Conservation (phyloP, 2,329 filamentous ascomycete genomes). For the Trichoderma cornu-damae region DNA sequence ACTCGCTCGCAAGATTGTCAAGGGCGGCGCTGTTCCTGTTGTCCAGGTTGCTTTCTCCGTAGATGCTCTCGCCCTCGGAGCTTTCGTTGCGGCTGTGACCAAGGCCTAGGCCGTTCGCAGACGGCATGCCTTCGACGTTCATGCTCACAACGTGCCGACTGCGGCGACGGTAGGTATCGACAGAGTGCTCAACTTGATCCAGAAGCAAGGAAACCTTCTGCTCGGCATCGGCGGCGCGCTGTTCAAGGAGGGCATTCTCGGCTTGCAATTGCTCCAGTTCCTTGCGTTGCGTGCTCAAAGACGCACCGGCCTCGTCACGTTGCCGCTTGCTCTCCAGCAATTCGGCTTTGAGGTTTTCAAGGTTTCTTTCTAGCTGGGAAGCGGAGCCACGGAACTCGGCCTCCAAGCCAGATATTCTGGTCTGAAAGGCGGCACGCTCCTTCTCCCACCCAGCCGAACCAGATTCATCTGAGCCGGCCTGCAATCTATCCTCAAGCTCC, state of each 20-base stretch:
- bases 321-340: conserved; percentile 61
- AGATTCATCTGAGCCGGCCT: conserved; percentile 32
- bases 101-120: conserved; percentile 34
- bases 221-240: conserved; percentile 82
- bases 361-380: conserved; percentile 63
- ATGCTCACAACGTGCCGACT: conserved; percentile 54
- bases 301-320: conserved; percentile 56
- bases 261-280: conserved; percentile 77
- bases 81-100: conserved; percentile 51
- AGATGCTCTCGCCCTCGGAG: conserved; percentile 58
- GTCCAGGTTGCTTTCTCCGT: conserved; percentile 48
- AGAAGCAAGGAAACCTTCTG: conserved; percentile 87
- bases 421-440: conserved; percentile 63
- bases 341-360: conserved; percentile 64
- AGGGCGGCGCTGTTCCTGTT: conserved; percentile 63
- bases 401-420: conserved; percentile 65
- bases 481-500: conserved; percentile 52
- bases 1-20: conserved; percentile 85
- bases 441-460: conserved; percentile 63
- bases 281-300: conserved; percentile 55
- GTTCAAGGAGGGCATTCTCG: conserved; percentile 77
- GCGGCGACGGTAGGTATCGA: conserved; percentile 87
- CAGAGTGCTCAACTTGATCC: conserved; percentile 88
- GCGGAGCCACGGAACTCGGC: conserved; percentile 62
- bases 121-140: conserved; percentile 40